Evolutionary conservation across 2,329 filamentous ascomycete species (phyloP).

Genomic region (Fusarium sp.): DNA sequence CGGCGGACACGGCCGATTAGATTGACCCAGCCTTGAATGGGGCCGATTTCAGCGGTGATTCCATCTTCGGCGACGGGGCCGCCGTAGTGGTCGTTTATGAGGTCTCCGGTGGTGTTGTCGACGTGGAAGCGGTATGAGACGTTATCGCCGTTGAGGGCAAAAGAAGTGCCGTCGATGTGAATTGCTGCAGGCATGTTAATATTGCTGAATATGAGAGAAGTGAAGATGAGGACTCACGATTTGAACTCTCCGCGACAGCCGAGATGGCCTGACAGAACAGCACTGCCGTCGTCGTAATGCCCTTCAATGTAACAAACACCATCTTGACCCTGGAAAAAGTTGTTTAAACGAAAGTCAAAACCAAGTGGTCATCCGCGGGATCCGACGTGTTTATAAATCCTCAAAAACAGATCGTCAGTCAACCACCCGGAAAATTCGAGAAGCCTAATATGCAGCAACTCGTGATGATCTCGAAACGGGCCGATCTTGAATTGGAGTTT

Average conservation of each 20-base stretch:
- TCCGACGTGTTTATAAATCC: background rate
- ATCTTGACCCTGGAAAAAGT: background rate
- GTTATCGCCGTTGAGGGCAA: conserved; percentile 63
- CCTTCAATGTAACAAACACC: background rate
- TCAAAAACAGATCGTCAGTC: too few species aligned
- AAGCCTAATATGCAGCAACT: background rate
- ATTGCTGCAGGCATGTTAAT: conserved; percentile 53
- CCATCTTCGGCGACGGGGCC: conserved; percentile 61
- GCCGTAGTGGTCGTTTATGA: conserved; percentile 70
- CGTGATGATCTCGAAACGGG: conserved; percentile 6
- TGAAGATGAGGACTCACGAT: background rate
- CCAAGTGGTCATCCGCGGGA: background rate
- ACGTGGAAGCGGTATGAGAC: conserved; percentile 73
- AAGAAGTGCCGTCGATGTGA: conserved; percentile 62
- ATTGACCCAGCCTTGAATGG: conserved; percentile 57
- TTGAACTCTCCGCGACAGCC: background rate
- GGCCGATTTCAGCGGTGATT: conserved; percentile 48
- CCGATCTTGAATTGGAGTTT: conserved; percentile 15
- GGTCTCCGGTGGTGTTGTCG: conserved; percentile 63
- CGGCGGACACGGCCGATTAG: conserved; percentile 62
- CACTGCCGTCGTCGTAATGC: background rate
- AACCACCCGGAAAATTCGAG: background rate
- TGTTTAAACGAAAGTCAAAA: background rate
- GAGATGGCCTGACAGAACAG: background rate
- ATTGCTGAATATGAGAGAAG: background rate